Evolutionary conservation across 1,284 basidiomycete genomes (phyloP).

Genomic region (Puccinia sorghi): DNA sequence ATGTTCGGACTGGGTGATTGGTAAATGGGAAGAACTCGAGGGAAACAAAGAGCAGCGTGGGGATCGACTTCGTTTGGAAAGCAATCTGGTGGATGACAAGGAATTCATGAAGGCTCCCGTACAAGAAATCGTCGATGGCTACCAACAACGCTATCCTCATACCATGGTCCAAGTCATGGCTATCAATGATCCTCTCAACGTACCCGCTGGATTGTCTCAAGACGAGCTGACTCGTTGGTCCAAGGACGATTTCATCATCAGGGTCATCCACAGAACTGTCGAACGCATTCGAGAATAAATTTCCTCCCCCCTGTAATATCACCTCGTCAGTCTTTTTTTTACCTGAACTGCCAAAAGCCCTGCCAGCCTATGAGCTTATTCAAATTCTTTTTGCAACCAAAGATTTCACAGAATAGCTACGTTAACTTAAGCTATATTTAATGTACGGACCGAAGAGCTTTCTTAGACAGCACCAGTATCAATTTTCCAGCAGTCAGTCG

Average conservation of each 20-base stretch:
- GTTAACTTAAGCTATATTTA: neutral
- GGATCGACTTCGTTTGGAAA: neutral
- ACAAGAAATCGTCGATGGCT: conserved; percentile 21
- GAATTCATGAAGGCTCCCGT: conserved; percentile 13
- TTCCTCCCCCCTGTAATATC: neutral
- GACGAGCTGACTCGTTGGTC: neutral
- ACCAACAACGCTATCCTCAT: conserved; percentile 24
- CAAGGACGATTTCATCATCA: conserved; percentile 35
- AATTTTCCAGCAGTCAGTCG: no score
- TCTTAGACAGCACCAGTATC: no score
- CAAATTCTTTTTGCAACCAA: neutral
- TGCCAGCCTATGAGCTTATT: neutral
- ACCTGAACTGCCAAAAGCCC: neutral
- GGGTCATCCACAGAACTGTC: conserved; percentile 34
- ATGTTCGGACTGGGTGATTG: conserved; percentile 39
- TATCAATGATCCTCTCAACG: neutral
- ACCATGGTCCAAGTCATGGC: conserved; percentile 33
- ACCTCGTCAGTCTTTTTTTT: neutral
- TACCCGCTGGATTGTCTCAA: neutral
- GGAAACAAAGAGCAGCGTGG: neutral
- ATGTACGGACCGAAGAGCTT: neutral
- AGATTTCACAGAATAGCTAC: neutral
- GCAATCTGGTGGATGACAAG: conserved; percentile 3
- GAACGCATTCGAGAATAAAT: conserved; percentile 33
- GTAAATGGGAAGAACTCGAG: conserved; percentile 16